These are phyloP conservation scores for Telopea speciosissima DNA, from an alignment of 177 flowering plant genomes.

Conservation along the genomic window DNA sequence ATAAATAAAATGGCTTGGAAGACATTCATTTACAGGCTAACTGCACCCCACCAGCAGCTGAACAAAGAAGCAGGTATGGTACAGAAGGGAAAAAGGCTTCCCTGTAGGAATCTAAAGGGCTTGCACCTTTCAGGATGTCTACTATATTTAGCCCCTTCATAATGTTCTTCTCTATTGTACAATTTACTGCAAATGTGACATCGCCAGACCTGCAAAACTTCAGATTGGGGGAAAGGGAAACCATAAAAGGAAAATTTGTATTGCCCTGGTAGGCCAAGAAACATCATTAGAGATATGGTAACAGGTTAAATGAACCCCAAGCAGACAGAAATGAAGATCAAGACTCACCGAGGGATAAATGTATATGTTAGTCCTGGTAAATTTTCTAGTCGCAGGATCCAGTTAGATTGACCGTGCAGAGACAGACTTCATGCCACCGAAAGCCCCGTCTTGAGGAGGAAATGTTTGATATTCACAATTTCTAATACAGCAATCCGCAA, in stretches of 20 bases:
- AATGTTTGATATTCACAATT: background rate
- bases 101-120: background rate
- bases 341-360: slow-evolving; percentile 5
- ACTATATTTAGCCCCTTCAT: background rate
- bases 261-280: background rate
- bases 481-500: background rate
- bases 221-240: background rate
- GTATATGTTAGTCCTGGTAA: background rate
- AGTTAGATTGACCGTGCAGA: too few relatives aligned
- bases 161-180: background rate
- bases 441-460: background rate
- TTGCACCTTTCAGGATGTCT: background rate
- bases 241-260: background rate
- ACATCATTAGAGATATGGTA: background rate
- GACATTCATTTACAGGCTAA: too few relatives aligned
- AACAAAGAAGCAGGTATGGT: background rate
- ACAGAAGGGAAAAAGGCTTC: background rate
- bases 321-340: background rate
- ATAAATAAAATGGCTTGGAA: too few relatives aligned
- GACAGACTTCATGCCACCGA: background rate
- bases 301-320: background rate
- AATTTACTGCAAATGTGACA: background rate
- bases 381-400: background rate
- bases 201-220: background rate
- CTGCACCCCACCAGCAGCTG: too few relatives aligned